Conservation (phyloP, 768 basidiomycete genomes). For the Lyophyllum decastes region DNA sequence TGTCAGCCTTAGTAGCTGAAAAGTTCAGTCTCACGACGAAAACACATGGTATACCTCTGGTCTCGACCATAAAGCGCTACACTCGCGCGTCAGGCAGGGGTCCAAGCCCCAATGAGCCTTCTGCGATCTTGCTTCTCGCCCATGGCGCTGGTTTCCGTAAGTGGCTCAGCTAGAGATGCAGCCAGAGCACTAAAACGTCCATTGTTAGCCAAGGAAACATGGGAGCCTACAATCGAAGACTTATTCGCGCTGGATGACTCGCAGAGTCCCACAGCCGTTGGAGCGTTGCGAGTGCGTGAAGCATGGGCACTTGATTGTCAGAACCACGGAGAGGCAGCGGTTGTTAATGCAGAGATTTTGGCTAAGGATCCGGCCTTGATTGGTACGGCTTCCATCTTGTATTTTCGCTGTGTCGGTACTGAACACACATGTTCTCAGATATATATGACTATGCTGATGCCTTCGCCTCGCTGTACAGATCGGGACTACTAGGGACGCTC, state of each 20-base stretch:
- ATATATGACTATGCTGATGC: constrained; percentile 33
- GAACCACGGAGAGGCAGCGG: constrained; percentile 38
- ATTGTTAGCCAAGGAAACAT: constrained; percentile 37
- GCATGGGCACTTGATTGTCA: constrained; percentile 39
- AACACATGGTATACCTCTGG: constrained; percentile 26
- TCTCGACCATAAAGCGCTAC: constrained; percentile 31
- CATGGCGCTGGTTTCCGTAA: constrained; percentile 33
- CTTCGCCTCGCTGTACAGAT: constrained; percentile 25
- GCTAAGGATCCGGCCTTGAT: constrained; percentile 17
- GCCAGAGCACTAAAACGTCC: not conserved
- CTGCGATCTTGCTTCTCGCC: constrained; percentile 25
- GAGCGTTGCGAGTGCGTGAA: constrained; percentile 25
- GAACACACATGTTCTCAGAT: constrained; percentile 10
- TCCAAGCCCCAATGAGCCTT: constrained; percentile 12
- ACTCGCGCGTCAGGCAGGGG: constrained; percentile 8
- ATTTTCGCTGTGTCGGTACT: not conserved
- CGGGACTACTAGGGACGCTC: constrained; percentile 23
- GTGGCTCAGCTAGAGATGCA: not conserved
- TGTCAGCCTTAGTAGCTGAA: constrained; percentile 23
- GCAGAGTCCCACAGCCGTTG: not conserved
- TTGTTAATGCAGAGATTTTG: constrained; percentile 30
- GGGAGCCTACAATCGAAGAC: constrained; percentile 38
- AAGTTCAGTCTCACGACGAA: constrained; percentile 26
- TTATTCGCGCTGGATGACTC: constrained; percentile 27
- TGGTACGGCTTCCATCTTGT: constrained; percentile 10